A percentile compares a stretch with the other conserved stretches of the same genome.
These are phyloP conservation scores for Hypoxylon sp. DNA, from an alignment of 2,329 filamentous ascomycete genomes.

Conservation along the genomic window DNA sequence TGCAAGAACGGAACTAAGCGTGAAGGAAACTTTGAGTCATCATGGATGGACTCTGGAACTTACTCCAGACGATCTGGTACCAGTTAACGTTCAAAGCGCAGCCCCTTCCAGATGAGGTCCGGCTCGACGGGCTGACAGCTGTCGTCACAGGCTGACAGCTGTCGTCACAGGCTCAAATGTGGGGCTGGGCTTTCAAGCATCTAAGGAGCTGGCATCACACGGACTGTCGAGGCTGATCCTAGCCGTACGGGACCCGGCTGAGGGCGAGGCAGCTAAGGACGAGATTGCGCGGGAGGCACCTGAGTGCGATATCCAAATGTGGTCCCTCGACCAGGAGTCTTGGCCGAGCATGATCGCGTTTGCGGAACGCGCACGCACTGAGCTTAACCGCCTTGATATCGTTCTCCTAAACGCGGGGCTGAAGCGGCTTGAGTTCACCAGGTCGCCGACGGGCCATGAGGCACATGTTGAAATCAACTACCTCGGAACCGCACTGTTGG, in stretches of 20 bases:
- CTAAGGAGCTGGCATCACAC: constrained; percentile 42
- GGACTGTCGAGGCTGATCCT: constrained; percentile 39
- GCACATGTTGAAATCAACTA: constrained; percentile 41
- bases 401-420: constrained; percentile 39
- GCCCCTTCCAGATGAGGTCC: constrained; percentile 28
- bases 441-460: constrained; percentile 40
- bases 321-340: constrained; percentile 39
- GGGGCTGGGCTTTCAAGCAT: constrained; percentile 42
- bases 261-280: constrained; percentile 32
- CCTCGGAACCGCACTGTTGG: constrained; percentile 43
- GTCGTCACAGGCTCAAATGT: constrained; percentile 42
- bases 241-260: constrained; percentile 33
- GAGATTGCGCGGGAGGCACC: constrained; percentile 29
- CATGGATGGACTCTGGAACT: constrained; percentile 24
- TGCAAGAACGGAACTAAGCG: not conserved
- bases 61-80: constrained; percentile 26
- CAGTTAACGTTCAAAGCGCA: constrained; percentile 40
- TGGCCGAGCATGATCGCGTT: constrained; percentile 40
- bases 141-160: constrained; percentile 42
- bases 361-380: constrained; percentile 14
- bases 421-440: constrained; percentile 35
- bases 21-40: not conserved
- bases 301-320: constrained; percentile 34
- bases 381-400: constrained; percentile 41
- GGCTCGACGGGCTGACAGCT: constrained; percentile 35